Percentiles rank a stretch among this genome's conserved stretches.
phyloP scores from a whole-genome alignment of 2,329 filamentous ascomycete species.

The Paecilomyces sp. region DNA sequence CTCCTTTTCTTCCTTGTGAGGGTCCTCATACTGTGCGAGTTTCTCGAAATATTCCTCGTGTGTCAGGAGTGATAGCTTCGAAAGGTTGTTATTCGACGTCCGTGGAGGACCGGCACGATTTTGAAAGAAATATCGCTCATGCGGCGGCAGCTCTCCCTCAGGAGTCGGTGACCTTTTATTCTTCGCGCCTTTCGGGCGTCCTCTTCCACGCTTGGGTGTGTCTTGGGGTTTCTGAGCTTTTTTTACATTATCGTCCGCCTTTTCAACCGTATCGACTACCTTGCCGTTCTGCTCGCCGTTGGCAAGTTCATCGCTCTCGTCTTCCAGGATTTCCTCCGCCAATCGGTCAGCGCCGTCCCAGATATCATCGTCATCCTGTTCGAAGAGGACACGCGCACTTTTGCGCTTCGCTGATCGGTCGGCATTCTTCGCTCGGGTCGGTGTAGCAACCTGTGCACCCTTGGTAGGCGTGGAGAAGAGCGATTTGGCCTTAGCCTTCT shows the following conservation, averaged over 20 bases:
- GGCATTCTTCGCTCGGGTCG: constrained; percentile 60
- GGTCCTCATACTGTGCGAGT: constrained; percentile 57
- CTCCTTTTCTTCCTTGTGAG: constrained; percentile 61
- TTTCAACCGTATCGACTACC: constrained; percentile 26
- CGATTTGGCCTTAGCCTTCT: constrained; percentile 27
- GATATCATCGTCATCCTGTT: constrained; percentile 60
- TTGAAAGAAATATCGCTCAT: constrained; percentile 91
- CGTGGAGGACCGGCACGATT: constrained; percentile 74
- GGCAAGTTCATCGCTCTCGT: constrained; percentile 24
- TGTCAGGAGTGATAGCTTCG: constrained; percentile 67
- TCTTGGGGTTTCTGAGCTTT: constrained; percentile 36
- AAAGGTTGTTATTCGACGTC: constrained; percentile 79
- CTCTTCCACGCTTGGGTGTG: constrained; percentile 50
- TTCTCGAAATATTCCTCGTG: constrained; percentile 86
- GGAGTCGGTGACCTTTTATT: constrained; percentile 68
- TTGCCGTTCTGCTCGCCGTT: constrained; percentile 14
- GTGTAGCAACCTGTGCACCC: constrained; percentile 39
- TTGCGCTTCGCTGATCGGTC: constrained; percentile 84
- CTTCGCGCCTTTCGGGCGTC: constrained; percentile 48
- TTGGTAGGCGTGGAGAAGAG: constrained; percentile 37
- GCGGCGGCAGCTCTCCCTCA: constrained; percentile 71
- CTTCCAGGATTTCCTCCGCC: constrained; percentile 59
- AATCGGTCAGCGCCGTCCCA: constrained; percentile 61
- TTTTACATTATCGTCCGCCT: constrained; percentile 20
- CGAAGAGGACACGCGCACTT: constrained; percentile 69